phyloP scores from a whole-genome alignment of 129 eudicot genomes.

The Chrysanthemum seticuspe region DNA sequence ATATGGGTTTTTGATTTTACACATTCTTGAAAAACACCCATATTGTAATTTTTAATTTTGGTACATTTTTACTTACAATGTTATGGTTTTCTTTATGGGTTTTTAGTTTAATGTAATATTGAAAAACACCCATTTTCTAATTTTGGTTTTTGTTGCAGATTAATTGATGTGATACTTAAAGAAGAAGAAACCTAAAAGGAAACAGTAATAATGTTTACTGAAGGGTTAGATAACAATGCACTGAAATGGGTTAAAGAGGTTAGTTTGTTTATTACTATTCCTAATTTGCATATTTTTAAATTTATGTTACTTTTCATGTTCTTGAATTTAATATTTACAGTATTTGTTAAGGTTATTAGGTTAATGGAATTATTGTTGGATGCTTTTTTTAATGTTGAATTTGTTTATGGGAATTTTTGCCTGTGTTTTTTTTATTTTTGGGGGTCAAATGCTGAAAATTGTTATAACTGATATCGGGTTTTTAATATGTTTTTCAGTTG shows the following conservation, averaged over 20 bases:
- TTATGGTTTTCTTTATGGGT: too few species aligned
- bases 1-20: too few species aligned
- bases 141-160: neutral
- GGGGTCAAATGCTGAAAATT: neutral
- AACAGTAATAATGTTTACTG: conserved; percentile 57
- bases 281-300: neutral
- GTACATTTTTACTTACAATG: neutral
- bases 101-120: neutral
- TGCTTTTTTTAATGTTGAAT: too few species aligned
- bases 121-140: neutral
- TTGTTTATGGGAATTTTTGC: too few species aligned
- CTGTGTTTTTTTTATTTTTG: neutral
- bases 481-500: conserved; percentile 12
- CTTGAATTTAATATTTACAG: too few species aligned
- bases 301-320: neutral
- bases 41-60: neutral
- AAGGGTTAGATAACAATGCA: conserved; percentile 81
- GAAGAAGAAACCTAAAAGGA: conserved; percentile 22
- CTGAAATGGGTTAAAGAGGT: conserved; percentile 81
- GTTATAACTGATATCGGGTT: neutral
- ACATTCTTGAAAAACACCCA: neutral
- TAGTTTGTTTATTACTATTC: conserved; percentile 3
- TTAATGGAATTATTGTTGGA: too few species aligned
- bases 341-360: too few species aligned
- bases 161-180: conserved; percentile 22